Conservation (phyloP, 495 filamentous ascomycete species). For the Lasiosphaeris hirsuta region DNA sequence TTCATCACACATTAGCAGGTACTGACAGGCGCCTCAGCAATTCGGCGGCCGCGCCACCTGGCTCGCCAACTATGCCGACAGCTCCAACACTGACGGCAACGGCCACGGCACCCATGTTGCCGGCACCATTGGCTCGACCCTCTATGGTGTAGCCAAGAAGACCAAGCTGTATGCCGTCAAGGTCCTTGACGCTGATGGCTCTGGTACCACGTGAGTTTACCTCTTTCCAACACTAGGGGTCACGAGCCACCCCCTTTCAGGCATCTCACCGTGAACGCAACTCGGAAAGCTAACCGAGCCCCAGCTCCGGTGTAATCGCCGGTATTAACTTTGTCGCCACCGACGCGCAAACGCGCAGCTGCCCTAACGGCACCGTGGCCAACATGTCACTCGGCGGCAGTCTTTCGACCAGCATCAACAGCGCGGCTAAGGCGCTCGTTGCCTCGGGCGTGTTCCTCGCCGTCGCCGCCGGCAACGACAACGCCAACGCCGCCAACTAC, state of each 20-base stretch:
- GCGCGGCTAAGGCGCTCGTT: constrained; percentile 47
- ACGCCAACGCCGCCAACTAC: constrained; percentile 43
- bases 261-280: background rate
- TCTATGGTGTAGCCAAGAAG: constrained; percentile 48
- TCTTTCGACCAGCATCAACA: constrained; percentile 52
- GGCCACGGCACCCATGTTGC: constrained; percentile 52
- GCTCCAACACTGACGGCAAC: constrained; percentile 46
- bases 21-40: constrained; percentile 19
- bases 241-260: constrained; percentile 25
- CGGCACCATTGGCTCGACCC: constrained; percentile 48
- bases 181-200: constrained; percentile 48
- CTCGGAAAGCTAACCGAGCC: constrained; percentile 25
- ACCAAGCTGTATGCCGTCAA: constrained; percentile 48
- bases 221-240: background rate
- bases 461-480: constrained; percentile 56
- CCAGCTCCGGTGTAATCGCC: constrained; percentile 42
- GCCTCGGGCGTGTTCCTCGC: constrained; percentile 51
- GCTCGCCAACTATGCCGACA: constrained; percentile 42
- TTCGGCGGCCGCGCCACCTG: constrained; percentile 44
- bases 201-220: constrained; percentile 39
- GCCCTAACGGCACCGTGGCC: constrained; percentile 43
- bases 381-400: constrained; percentile 58
- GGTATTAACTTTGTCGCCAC: constrained; percentile 47
- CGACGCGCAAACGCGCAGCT: constrained; percentile 35
- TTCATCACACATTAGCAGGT: background rate